Conservation (phyloP, 2,329 filamentous ascomycete species). For the Fusarium irregulare region DNA sequence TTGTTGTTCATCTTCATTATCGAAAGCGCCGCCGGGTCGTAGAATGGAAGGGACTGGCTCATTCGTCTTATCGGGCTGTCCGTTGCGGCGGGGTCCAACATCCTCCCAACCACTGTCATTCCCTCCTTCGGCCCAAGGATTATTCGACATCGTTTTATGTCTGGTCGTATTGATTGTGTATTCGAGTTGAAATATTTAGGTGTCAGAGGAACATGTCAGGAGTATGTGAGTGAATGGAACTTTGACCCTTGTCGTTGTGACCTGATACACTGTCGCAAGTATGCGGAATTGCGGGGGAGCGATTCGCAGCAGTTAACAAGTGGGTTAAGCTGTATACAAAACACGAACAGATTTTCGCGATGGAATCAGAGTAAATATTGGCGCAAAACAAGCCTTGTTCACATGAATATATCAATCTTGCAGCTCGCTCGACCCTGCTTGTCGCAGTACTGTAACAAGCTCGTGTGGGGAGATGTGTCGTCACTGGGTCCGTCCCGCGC, state of each 20-base stretch:
- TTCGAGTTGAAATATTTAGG: conserved; percentile 3
- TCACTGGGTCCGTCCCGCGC: conserved; percentile 41
- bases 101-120: conserved; percentile 44
- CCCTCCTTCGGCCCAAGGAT: conserved; percentile 43
- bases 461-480: conserved; percentile 42
- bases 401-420: neutral
- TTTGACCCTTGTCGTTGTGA: conserved; percentile 11
- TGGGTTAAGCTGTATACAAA: conserved; percentile 4
- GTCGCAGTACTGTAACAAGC: conserved; percentile 17
- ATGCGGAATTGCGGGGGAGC: conserved; percentile 30
- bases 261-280: conserved; percentile 21
- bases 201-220: conserved; percentile 30
- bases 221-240: neutral
- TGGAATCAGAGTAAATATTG: neutral
- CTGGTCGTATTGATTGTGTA: conserved; percentile 1
- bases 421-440: conserved; percentile 19
- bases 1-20: conserved; percentile 47
- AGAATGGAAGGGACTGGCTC: conserved; percentile 48
- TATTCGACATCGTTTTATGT: conserved; percentile 31
- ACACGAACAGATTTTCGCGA: neutral
- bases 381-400: neutral
- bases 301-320: conserved; percentile 11
- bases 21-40: conserved; percentile 47
- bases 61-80: conserved; percentile 3
- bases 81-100: conserved; percentile 30